A percentile compares a stretch with the other conserved stretches of the same genome.
Evolutionary conservation across 305 asterid genomes (phyloP).

Genomic region (Fraxinus velutina): DNA sequence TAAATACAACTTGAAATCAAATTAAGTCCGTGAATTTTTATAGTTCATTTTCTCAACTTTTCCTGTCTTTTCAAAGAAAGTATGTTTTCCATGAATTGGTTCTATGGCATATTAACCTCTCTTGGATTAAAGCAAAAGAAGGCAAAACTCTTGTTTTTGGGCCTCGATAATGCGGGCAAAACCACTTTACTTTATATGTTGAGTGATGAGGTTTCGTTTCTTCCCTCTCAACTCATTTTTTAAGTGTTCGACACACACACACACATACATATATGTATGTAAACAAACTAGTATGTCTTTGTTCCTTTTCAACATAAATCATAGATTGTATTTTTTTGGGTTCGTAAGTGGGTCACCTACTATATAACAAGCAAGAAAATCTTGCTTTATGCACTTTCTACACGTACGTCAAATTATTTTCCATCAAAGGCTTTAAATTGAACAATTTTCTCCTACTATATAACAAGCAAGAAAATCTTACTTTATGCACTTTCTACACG

Average conservation of each 20-base stretch:
- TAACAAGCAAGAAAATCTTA: neutral
- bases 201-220: conserved; percentile 56
- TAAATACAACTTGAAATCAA: neutral
- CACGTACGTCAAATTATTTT: too few relatives aligned
- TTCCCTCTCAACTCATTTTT: neutral
- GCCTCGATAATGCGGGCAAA: conserved; percentile 79
- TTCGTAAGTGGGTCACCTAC: neutral
- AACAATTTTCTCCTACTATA: neutral
- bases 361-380: neutral
- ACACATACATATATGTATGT: neutral
- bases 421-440: too few relatives aligned
- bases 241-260: neutral
- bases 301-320: neutral
- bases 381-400: neutral
- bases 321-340: neutral
- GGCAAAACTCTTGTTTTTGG: conserved; percentile 76
- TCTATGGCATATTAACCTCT: conserved; percentile 56
- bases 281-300: neutral
- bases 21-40: neutral
- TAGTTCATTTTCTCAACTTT: neutral
- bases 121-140: conserved; percentile 67
- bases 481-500: neutral
- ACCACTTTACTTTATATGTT: conserved; percentile 78
- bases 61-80: neutral
- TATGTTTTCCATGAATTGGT: conserved; percentile 78